Evolutionary conservation across 2,329 filamentous ascomycete genomes (phyloP).

Genomic region (Podosphaera xanthii): DNA sequence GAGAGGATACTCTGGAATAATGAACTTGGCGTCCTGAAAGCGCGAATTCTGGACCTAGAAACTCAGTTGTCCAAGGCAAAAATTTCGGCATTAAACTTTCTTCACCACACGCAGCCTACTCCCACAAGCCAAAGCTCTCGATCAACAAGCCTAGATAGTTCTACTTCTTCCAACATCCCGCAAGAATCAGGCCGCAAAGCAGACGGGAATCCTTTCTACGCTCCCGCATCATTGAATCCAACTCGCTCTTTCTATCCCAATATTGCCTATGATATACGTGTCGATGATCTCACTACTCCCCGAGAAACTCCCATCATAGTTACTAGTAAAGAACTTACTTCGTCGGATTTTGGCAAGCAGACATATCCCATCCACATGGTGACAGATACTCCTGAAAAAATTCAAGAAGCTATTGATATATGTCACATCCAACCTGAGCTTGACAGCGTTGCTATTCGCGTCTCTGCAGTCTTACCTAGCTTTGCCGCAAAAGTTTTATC

Average conservation of each 20-base stretch:
- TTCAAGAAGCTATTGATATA: conserved; percentile 25
- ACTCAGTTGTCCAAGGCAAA: conserved; percentile 2
- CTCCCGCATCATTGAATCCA: conserved; percentile 15
- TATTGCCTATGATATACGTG: conserved; percentile 8
- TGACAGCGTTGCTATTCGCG: conserved; percentile 35
- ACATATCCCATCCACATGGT: conserved; percentile 2
- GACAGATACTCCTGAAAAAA: background rate
- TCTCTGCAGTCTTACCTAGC: conserved; percentile 23
- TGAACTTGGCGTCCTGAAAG: conserved; percentile 4
- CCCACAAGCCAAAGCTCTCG: background rate
- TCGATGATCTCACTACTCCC: conserved; percentile 12
- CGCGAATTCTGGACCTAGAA: conserved; percentile 13
- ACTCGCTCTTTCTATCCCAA: conserved; percentile 13
- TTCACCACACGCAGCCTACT: background rate
- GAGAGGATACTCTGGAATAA: conserved; percentile 8
- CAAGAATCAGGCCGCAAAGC: conserved; percentile 17
- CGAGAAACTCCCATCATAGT: conserved; percentile 13
- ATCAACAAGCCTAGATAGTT: conserved; percentile 5
- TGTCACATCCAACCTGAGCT: conserved; percentile 32
- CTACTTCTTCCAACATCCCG: conserved; percentile 5
- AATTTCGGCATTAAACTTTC: background rate
- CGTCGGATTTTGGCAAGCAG: conserved; percentile 13
- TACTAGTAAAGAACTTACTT: conserved; percentile 13
- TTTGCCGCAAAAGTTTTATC: conserved; percentile 14
- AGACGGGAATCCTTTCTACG: conserved; percentile 16